Base-by-base conservation (phyloP, 2,329 filamentous ascomycete species). In the Cladosporium cucumerinum region DNA sequence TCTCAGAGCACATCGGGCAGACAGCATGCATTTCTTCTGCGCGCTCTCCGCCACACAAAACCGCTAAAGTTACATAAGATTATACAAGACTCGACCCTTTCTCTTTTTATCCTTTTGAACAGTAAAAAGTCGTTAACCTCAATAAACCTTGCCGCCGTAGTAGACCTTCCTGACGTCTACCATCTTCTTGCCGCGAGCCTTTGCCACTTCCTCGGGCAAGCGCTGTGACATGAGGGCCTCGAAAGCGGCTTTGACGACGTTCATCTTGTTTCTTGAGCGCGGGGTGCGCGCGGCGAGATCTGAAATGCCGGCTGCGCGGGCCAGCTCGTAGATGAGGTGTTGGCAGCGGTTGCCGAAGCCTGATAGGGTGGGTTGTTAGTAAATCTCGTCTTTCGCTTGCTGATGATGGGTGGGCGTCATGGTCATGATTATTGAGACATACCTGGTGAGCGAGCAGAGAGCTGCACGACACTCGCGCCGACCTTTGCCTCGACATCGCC, bases 91-190 rank as follows among this genome's bases (percentile, higher is more conserved):
- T 32, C 46, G 30, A 54, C 51, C n/a, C n/a, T 51, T 49, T 36
- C 11, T 21, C 30, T 21, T 46, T 28, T 16, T 18, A 3, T n/a
- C 18, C 54, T 5, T 39, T 51, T 28, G 21, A 16, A 36, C 16
- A 36, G 14, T 16, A 10, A 32, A 32, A 39, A 46, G 39, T 46
- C 39, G 39, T 46, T 46, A 46, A 43, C 39, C 49, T 36, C 58
- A 54, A 52, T 86, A 85, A 78, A 89, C 84, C 78, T 84, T 85
- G 46, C 92, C 92, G 61, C 91, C 93, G 80, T 97, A 98, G 82
- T 99, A 99, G 74, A 98, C 95, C 83, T 95, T 97, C 72, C 95
- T 85, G 69, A 94, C 92, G 82, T 99, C 95, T 36, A 99, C 93
- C 75, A 99, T 78, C 85, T 99, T 99, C 86, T 91, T 94, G 67